phyloP scores from a whole-genome alignment of 2,329 filamentous ascomycete genomes.

The Aurifilum marmelostoma region DNA sequence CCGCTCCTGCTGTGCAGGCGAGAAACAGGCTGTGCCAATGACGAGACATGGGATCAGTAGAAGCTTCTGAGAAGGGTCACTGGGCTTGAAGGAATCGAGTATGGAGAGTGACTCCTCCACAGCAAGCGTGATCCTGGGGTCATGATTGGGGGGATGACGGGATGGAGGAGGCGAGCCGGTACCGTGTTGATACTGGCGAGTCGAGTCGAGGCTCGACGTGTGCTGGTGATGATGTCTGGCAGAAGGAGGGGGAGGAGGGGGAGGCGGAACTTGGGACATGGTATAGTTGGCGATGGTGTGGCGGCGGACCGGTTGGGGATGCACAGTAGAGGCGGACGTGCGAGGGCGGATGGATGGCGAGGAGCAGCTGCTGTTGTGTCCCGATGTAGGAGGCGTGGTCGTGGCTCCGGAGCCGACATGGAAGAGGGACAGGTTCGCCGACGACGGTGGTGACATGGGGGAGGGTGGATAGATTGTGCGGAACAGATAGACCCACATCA shows the following conservation, averaged over 20 bases:
- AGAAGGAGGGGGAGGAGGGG: constrained; percentile 24
- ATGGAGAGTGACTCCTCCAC: constrained; percentile 61
- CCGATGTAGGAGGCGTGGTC: constrained; percentile 38
- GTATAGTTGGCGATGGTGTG: constrained; percentile 35
- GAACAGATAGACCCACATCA: constrained; percentile 68
- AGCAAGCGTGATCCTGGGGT: constrained; percentile 55
- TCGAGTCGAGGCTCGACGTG: constrained; percentile 30
- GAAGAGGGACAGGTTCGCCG: constrained; percentile 28
- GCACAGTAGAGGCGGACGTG: constrained; percentile 27
- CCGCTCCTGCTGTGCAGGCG: constrained; percentile 54
- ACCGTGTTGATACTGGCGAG: constrained; percentile 28
- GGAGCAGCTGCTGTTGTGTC: constrained; percentile 40
- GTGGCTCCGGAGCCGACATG: constrained; percentile 27
- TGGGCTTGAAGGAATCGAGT: constrained; percentile 58
- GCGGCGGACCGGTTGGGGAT: constrained; percentile 29
- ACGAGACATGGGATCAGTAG: constrained; percentile 64
- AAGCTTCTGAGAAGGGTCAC: constrained; percentile 62
- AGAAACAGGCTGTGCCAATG: constrained; percentile 63
- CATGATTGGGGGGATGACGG: constrained; percentile 52
- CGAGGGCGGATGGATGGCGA: constrained; percentile 37
- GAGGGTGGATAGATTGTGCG: constrained; percentile 62
- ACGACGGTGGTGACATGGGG: constrained; percentile 29
- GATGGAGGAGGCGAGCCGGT: constrained; percentile 51
- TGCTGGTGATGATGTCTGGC: constrained; percentile 28
- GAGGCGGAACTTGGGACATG: constrained; percentile 30